Evolutionary conservation across 2,329 filamentous ascomycete species (phyloP).

Genomic region (Penicillium sp.): DNA sequence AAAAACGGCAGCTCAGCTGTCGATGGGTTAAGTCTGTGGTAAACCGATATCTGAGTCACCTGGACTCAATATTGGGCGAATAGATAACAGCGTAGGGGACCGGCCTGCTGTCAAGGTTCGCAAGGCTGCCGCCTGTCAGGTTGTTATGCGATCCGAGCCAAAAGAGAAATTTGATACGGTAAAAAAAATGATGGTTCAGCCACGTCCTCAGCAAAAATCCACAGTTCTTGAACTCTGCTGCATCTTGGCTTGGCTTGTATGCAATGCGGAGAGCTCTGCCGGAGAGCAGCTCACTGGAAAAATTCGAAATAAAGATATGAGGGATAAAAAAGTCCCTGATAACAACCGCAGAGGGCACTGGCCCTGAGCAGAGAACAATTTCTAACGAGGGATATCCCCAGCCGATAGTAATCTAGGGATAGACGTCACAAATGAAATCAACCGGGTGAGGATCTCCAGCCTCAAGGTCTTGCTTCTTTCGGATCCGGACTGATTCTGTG

Average conservation of each 20-base stretch:
- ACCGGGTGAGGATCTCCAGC: conserved; percentile 22
- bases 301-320: conserved; percentile 14
- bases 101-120: conserved; percentile 31
- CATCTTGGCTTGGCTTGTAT: conserved; percentile 45
- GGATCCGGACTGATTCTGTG: conserved; percentile 18
- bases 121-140: conserved; percentile 24
- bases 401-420: conserved; percentile 17
- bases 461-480: conserved; percentile 23
- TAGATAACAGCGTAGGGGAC: conserved; percentile 30
- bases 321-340: conserved; percentile 20
- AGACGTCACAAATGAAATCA: conserved; percentile 23
- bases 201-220: conserved; percentile 42
- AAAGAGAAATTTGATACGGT: conserved; percentile 32
- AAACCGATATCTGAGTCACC: conserved; percentile 41
- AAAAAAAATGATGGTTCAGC: conserved; percentile 33
- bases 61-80: conserved; percentile 39
- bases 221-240: conserved; percentile 45
- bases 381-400: conserved; percentile 12
- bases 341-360: conserved; percentile 26
- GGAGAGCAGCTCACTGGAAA: conserved; percentile 39
- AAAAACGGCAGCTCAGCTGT: conserved; percentile 34
- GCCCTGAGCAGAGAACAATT: conserved; percentile 22
- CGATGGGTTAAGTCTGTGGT: conserved; percentile 29
- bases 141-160: conserved; percentile 34
- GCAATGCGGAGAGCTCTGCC: conserved; percentile 43